Evolutionary conservation across 495 filamentous ascomycete genomes (phyloP).

Genomic region (Podospora sp.): DNA sequence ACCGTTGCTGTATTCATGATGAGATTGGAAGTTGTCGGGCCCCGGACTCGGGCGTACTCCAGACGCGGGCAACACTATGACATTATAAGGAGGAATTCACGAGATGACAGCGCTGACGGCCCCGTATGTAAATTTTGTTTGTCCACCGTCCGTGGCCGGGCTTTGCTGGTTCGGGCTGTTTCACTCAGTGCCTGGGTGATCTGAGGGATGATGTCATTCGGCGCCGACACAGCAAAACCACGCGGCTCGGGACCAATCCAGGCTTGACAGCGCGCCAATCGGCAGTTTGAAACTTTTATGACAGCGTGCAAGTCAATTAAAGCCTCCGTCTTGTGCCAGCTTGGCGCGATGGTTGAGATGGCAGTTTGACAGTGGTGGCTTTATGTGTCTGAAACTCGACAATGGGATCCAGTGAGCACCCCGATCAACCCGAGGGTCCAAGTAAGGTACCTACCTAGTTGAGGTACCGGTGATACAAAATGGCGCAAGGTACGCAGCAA

Average conservation of each 20-base stretch:
- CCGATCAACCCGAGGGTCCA: background rate
- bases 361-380: background rate
- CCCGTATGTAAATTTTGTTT: background rate
- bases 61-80: background rate
- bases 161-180: conserved; percentile 6
- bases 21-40: background rate
- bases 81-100: background rate
- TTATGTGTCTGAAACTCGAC: background rate
- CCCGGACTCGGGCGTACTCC: background rate
- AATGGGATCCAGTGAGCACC: background rate
- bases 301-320: background rate
- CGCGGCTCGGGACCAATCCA: background rate
- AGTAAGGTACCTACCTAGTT: background rate
- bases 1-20: conserved; percentile 73
- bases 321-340: background rate
- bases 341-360: background rate
- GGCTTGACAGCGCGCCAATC: conserved; percentile 10
- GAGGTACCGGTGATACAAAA: background rate
- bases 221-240: conserved; percentile 10
- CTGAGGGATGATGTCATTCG: conserved; percentile 30
- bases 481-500: background rate
- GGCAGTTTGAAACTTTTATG: background rate
- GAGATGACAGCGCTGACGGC: background rate
- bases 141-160: background rate
- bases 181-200: background rate